Evolutionary conservation across 129 eudicot genomes (phyloP).

Genomic region (Escallonia herrerae): DNA sequence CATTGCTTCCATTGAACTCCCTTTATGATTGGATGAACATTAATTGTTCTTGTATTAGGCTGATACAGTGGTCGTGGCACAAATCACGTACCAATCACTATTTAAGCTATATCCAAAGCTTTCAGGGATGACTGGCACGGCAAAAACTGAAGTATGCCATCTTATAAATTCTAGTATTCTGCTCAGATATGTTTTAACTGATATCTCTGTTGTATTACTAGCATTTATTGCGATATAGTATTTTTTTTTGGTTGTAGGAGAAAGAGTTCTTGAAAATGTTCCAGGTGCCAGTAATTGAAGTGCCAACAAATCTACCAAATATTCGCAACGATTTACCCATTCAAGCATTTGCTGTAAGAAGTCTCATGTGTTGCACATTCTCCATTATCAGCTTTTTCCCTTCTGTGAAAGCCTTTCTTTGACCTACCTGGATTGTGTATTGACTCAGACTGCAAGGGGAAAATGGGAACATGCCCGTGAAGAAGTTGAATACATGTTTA

Average conservation of each 20-base stretch:
- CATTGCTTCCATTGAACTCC: neutral
- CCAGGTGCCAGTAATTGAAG: slow-evolving; percentile 91
- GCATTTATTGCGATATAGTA: neutral
- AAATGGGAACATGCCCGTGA: slow-evolving; percentile 79
- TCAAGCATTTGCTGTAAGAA: slow-evolving; percentile 95
- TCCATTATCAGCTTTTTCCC: neutral
- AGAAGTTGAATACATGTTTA: slow-evolving; percentile 81
- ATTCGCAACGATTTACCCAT: slow-evolving; percentile 86
- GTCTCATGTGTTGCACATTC: neutral
- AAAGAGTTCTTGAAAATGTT: slow-evolving; percentile 96
- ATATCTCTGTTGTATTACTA: neutral
- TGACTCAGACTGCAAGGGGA: slow-evolving; percentile 80
- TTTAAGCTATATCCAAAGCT: slow-evolving; percentile 98
- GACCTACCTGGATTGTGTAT: slow-evolving; percentile 12
- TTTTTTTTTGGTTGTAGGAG: slow-evolving; percentile 58
- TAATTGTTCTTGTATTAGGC: slow-evolving; percentile 41
- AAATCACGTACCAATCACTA: slow-evolving; percentile 90
- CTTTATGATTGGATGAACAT: neutral
- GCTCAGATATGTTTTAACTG: slow-evolving; percentile 2
- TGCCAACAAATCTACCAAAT: slow-evolving; percentile 92
- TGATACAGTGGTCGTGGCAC: slow-evolving; percentile 90
- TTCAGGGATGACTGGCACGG: slow-evolving; percentile 99
- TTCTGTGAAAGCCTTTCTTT: slow-evolving; percentile 3
- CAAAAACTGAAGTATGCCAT: slow-evolving; percentile 91
- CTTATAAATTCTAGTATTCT: slow-evolving; percentile 1